Conservation (phyloP, 2,329 filamentous ascomycete genomes). For the Arthrobotrys sphaeroides region DNA sequence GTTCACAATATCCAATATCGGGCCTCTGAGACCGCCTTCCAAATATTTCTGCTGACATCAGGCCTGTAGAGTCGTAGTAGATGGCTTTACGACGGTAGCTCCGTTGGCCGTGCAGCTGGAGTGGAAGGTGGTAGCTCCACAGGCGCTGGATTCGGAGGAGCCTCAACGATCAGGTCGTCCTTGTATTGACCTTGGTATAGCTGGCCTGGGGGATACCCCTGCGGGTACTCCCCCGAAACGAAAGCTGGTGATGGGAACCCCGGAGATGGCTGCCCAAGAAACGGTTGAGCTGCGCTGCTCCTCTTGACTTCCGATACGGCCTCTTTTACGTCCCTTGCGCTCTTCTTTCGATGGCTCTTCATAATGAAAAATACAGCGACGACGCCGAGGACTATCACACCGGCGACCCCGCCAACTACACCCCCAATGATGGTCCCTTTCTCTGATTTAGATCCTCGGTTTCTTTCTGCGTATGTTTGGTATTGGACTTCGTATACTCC, state of each 20-base stretch:
- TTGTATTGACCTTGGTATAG: not conserved
- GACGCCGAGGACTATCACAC: constrained; percentile 29
- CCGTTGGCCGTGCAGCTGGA: not conserved
- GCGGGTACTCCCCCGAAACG: constrained; percentile 10
- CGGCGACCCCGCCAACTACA: constrained; percentile 46
- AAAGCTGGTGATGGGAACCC: constrained; percentile 35
- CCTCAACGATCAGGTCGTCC: constrained; percentile 31
- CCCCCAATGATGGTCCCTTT: constrained; percentile 46
- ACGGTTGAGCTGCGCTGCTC: constrained; percentile 40
- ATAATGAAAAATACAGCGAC: constrained; percentile 43
- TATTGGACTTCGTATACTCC: constrained; percentile 39
- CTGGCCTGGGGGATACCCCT: not conserved
- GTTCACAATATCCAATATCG: too few species aligned
- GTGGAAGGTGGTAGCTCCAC: constrained; percentile 17
- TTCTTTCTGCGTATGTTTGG: constrained; percentile 30
- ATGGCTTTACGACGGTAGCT: constrained; percentile 6
- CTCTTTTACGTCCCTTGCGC: constrained; percentile 41
- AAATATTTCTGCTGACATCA: not conserved
- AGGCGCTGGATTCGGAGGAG: constrained; percentile 20
- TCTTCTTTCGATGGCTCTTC: constrained; percentile 48
- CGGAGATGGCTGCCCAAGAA: constrained; percentile 38
- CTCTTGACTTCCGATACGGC: constrained; percentile 37
- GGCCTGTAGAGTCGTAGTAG: too few species aligned
- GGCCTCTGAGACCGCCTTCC: too few species aligned
- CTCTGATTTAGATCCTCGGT: constrained; percentile 25